phyloP scores from a whole-genome alignment of 2,329 filamentous ascomycete species.

The Epichloe brachyelytri region DNA sequence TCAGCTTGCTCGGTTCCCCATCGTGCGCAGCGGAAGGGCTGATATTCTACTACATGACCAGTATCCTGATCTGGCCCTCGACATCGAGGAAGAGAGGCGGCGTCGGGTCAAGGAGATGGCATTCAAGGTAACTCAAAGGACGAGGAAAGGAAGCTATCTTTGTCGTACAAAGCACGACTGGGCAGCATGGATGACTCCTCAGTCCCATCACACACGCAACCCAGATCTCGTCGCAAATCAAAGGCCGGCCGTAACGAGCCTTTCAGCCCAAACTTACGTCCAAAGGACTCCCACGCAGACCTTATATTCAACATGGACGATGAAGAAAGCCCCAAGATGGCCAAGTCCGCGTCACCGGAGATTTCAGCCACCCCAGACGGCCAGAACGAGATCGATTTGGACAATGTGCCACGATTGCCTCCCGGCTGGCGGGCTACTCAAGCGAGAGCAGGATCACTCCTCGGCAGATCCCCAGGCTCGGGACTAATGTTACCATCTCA shows the following conservation, averaged over 20 bases:
- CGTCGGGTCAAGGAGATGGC: conserved; percentile 65
- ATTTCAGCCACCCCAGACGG: conserved; percentile 8
- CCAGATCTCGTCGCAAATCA: conserved; percentile 33
- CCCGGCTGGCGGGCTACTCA: conserved; percentile 15
- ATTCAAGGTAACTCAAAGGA: conserved; percentile 49
- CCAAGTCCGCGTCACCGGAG: conserved; percentile 17
- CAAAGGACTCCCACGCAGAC: conserved; percentile 57
- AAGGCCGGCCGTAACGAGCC: conserved; percentile 39
- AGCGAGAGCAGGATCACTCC: neutral
- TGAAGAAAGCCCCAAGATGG: conserved; percentile 32
- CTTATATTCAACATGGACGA: conserved; percentile 95
- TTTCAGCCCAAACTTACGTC: conserved; percentile 53
- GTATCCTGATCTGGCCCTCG: conserved; percentile 48
- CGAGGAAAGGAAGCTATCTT: conserved; percentile 48
- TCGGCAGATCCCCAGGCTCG: neutral
- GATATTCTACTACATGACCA: conserved; percentile 53
- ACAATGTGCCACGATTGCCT: conserved; percentile 17
- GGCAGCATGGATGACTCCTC: conserved; percentile 52
- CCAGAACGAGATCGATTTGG: conserved; percentile 14
- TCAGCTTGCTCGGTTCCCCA: conserved; percentile 64
- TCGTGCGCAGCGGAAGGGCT: conserved; percentile 62
- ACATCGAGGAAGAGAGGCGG: conserved; percentile 56
- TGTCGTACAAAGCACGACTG: conserved; percentile 46
- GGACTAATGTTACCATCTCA: neutral
- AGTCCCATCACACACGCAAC: conserved; percentile 26